Evolutionary conservation across 2,329 filamentous ascomycete genomes (phyloP).

Genomic region (Fusarium papillatum): DNA sequence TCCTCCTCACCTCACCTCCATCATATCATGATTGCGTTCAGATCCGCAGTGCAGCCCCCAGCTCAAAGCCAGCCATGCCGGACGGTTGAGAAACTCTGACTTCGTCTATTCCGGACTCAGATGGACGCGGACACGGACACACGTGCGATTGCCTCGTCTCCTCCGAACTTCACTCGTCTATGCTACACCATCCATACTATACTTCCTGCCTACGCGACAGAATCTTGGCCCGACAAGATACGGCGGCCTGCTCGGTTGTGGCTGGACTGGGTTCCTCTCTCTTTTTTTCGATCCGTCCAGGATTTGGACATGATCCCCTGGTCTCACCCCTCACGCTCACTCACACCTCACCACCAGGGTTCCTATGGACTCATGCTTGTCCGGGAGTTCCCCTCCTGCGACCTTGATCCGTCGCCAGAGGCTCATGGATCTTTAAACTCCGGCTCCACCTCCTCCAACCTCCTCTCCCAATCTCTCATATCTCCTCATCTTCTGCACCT

Average conservation of each 20-base stretch:
- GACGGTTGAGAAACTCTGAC: constrained; percentile 31
- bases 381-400: constrained; percentile 37
- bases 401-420: constrained; percentile 36
- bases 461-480: constrained; percentile 34
- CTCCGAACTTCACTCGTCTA: constrained; percentile 3
- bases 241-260: constrained; percentile 26
- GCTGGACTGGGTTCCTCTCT: constrained; percentile 22
- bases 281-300: constrained; percentile 24
- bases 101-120: constrained; percentile 28
- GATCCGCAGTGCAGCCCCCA: not conserved
- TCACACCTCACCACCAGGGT: constrained; percentile 34
- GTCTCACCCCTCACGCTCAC: constrained; percentile 41
- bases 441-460: constrained; percentile 44
- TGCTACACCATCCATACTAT: constrained; percentile 4
- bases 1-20: constrained; percentile 11
- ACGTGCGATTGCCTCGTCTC: constrained; percentile 14
- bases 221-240: constrained; percentile 15
- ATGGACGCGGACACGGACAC: constrained; percentile 11
- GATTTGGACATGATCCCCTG: constrained; percentile 29
- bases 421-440: constrained; percentile 44
- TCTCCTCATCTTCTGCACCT: constrained; percentile 19
- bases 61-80: constrained; percentile 1
- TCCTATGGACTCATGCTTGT: constrained; percentile 27
- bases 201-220: constrained; percentile 2
- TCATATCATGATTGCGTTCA: constrained; percentile 37